phyloP scores from a whole-genome alignment of 805 yeast species.

The Myxozyma kluyveri region DNA sequence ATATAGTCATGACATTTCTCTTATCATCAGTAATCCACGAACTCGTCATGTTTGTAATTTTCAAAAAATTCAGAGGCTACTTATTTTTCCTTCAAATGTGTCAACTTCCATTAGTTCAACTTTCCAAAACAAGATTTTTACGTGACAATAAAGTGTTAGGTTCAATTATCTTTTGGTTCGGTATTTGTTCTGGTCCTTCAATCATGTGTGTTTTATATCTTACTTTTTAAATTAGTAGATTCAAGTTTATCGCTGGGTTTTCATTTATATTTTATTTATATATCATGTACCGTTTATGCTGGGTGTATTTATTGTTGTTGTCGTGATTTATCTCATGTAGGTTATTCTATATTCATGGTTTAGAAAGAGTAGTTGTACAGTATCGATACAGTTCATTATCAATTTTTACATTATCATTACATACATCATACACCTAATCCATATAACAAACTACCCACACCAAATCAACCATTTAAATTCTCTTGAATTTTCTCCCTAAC shows the following conservation, averaged over 20 bases:
- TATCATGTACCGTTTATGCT: too few species aligned
- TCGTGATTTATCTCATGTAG: too few species aligned
- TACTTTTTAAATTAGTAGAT: conserved; percentile 66
- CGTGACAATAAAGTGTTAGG: conserved; percentile 61
- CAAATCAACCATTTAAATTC: conserved; percentile 6
- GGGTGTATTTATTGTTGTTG: neutral
- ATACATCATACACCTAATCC: neutral
- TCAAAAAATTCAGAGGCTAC: conserved; percentile 76
- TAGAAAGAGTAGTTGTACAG: too few species aligned
- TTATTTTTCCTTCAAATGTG: conserved; percentile 76
- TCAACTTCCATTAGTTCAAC: conserved; percentile 74
- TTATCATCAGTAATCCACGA: conserved; percentile 86
- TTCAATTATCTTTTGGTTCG: conserved; percentile 84
- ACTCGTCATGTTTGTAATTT: conserved; percentile 85
- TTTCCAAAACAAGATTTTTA: conserved; percentile 61
- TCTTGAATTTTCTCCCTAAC: conserved; percentile 48
- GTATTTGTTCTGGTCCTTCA: conserved; percentile 86
- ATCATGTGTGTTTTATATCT: conserved; percentile 80
- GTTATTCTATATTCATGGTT: too few species aligned
- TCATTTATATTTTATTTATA: too few species aligned
- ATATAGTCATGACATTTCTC: conserved; percentile 53
- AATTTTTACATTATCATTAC: neutral
- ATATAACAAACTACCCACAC: conserved; percentile 4
- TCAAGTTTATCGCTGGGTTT: too few species aligned
- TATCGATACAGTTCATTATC: too few species aligned